Base-by-base conservation (phyloP, 73 alveolate genomes). In the Paramecium sexaurelia region DNA sequence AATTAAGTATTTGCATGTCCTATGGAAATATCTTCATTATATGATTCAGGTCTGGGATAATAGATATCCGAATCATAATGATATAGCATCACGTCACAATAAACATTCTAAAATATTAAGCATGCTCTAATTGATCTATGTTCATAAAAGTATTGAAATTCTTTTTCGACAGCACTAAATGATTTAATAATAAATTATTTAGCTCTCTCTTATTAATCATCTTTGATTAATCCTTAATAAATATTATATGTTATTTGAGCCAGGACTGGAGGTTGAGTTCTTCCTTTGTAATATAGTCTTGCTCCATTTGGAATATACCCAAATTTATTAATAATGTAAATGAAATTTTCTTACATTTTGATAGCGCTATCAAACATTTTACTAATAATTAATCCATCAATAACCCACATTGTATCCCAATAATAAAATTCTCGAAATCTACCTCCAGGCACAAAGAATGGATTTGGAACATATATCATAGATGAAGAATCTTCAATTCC, bases 331-430 rank as follows among this genome's bases (percentile, higher is more conserved):
- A 78, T 40, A 7, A 40, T 0, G 41, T 40, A 39, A 1, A 39
- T 9, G n/a, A 78, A 78, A 20, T 78, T 78, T 13, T 78, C 45
- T 24, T 78, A 43, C 90, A 78, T 78, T 78, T 78, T 78, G 22
- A 39, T 78, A 5, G 90, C 90, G 24, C 90, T 78, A 19, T 78
- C 90, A 11, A 39, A 29, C 90, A 78, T 78, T 43, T 43, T 40
- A 26, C 51, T n/a, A 9, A 32, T 33, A 9, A 78, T 20, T 22
- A 78, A 33, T 37, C 90, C 90, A 41, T 78, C 68, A 3, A 78
- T 78, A 19, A 78, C 90, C 90, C 90, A 78, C 41, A 39, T 20
- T 29, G 90, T 78, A 78, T 78, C 90, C 90, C 90, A 78, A 78
- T 78, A 78, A 39, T 40, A 78, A 45, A 39, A 78, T 9, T 37